Percentiles rank a stretch among this genome's conserved stretches.
phyloP scores from a whole-genome alignment of 202 grass and related monocot genomes.

The Setaria italica region DNA sequence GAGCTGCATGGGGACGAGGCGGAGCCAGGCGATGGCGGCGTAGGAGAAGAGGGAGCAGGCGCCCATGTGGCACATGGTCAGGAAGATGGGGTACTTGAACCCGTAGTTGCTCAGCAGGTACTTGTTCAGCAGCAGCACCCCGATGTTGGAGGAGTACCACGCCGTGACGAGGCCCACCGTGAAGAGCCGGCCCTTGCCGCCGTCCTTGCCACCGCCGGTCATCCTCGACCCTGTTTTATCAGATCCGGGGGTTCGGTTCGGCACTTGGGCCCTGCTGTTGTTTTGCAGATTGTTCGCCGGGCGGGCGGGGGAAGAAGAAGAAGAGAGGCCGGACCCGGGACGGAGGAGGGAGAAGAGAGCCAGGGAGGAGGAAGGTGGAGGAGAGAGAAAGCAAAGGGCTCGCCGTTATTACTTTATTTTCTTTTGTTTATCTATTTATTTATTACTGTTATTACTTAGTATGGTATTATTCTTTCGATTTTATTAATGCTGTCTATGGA shows the following conservation, averaged over 20 bases:
- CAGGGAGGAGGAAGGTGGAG: background rate
- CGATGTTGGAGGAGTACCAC: conserved; percentile 72
- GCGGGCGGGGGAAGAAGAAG: background rate
- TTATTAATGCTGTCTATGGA: too few species aligned
- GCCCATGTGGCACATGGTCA: conserved; percentile 75
- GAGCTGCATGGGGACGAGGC: conserved; percentile 61
- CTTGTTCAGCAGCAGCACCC: conserved; percentile 71
- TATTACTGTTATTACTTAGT: too few species aligned
- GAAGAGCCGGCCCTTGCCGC: conserved; percentile 33
- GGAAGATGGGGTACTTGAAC: conserved; percentile 73
- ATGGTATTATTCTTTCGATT: too few species aligned
- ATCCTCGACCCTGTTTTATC: background rate
- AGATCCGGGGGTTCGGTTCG: background rate
- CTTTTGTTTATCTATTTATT: too few species aligned
- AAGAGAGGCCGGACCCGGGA: background rate
- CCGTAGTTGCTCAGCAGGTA: conserved; percentile 67
- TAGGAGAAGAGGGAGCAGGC: conserved; percentile 67
- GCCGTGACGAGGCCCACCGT: conserved; percentile 56
- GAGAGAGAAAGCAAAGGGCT: conserved; percentile 1
- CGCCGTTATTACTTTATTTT: background rate
- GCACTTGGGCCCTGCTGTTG: too few species aligned
- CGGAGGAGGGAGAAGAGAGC: too few species aligned
- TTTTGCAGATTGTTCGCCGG: too few species aligned
- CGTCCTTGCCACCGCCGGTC: background rate
- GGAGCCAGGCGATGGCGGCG: conserved; percentile 59